Conservation (phyloP, 164 flowering plant genomes). For the Piper betle region DNA sequence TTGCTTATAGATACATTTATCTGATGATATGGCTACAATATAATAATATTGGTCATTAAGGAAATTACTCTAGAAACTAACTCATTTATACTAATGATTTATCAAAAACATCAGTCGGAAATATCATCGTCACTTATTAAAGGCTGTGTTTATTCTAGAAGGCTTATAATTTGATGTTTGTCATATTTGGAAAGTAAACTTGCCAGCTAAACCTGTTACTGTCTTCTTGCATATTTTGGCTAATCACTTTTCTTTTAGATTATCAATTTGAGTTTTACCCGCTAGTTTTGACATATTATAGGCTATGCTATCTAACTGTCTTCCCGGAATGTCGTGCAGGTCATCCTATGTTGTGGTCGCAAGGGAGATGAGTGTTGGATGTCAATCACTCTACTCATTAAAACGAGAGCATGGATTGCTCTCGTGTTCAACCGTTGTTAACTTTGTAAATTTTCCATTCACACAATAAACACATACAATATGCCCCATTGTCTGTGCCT, state of each 20-base stretch:
- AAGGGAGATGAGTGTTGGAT: not conserved
- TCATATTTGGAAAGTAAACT: too few species aligned
- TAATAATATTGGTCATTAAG: too few species aligned
- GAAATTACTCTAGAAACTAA: too few species aligned
- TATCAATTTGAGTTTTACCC: not conserved
- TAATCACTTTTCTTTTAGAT: not conserved
- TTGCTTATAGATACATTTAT: too few species aligned
- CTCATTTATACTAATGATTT: too few species aligned
- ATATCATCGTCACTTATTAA: too few species aligned
- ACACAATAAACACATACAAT: not conserved
- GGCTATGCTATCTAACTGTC: not conserved
- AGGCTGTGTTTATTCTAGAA: too few species aligned
- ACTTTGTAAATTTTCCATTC: not conserved
- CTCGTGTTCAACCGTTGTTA: not conserved
- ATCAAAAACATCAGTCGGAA: too few species aligned
- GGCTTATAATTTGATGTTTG: too few species aligned
- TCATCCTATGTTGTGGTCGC: not conserved
- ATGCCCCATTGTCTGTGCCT: not conserved
- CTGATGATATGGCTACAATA: too few species aligned
- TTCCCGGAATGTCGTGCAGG: not conserved
- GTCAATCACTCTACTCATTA: not conserved
- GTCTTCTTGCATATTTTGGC: too few species aligned
- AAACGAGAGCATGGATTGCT: not conserved
- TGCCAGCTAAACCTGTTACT: too few species aligned
- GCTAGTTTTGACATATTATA: not conserved